Evolutionary conservation across 495 filamentous ascomycete species (phyloP), one percentile per base, ranked within the genome.

Genomic region (Aspergillus bridgeri): DNA sequence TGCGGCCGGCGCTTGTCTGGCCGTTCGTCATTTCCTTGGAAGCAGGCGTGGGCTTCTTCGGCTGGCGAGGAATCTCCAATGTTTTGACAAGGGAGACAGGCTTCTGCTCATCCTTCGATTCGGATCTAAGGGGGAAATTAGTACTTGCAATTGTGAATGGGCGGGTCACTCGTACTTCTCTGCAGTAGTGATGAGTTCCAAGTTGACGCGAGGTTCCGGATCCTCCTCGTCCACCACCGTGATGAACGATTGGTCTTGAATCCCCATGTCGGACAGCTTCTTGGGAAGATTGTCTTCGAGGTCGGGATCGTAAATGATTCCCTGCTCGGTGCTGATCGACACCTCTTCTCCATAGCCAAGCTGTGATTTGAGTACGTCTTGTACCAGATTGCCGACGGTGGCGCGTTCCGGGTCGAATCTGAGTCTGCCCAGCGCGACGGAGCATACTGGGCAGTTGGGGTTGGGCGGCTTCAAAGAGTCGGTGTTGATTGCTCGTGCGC

Each of bases 271-370:
- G 19, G 70, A 78, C 24, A 98, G 80, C 46, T 85, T 89, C 75
- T 91, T 94, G 1, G 72, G 66, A 1, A 98, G 74, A 60, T 97
- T 94, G 58, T 96, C 92, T 6, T 91, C 90, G 59, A 92, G 79
- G 54, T 98, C 94, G 0, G 84, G 83, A 64, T 97, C 94, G 65
- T 95, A 99, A 5, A 98, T 78, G 7, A 88, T 74, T 48, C 85
- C 86, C n/a, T 78, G 69, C 3, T 88, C 86, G 48, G 82, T 91
- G 58, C 81, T 85, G 56, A 98, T 77, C 13, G 84, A 86, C 38
- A 97, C 81, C 42, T 96, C 92, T 53, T 92, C 87, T 8, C 87
- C 85, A 66, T 96, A 98, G 11, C 89, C 90, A 4, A 97, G 73
- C 51, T 89, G 70, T 11, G 74, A 48, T 53, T 82, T 83, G 15